phyloP scores from a whole-genome alignment of 2,329 filamentous ascomycete species.

The Sporothrix dimorphospora region DNA sequence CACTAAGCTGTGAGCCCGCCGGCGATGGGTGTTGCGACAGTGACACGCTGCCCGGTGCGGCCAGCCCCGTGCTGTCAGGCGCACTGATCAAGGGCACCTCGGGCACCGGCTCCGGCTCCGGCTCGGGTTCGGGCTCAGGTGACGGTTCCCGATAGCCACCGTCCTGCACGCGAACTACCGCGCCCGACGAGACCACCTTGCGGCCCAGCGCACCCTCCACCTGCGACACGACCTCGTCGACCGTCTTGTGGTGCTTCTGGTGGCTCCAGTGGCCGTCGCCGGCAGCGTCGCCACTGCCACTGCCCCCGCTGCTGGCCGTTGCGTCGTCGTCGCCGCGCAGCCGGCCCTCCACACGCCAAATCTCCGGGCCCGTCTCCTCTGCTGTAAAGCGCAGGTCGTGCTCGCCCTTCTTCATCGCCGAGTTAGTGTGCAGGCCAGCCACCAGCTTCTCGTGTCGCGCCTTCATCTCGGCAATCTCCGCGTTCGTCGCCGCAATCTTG shows the following conservation, averaged over 20 bases:
- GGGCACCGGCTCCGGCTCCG: slow-evolving; percentile 36
- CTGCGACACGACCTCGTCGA: slow-evolving; percentile 74
- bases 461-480: slow-evolving; percentile 84
- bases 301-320: not conserved
- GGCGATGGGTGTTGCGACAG: slow-evolving; percentile 51
- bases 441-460: slow-evolving; percentile 75
- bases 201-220: slow-evolving; percentile 73
- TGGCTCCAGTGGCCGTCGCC: slow-evolving; percentile 35
- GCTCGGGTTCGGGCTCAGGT: slow-evolving; percentile 39
- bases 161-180: slow-evolving; percentile 73
- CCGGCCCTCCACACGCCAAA: slow-evolving; percentile 66
- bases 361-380: slow-evolving; percentile 61
- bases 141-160: slow-evolving; percentile 72
- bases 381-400: slow-evolving; percentile 70
- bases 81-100: slow-evolving; percentile 28
- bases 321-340: slow-evolving; percentile 44
- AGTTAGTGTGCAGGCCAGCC: slow-evolving; percentile 71
- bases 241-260: slow-evolving; percentile 54
- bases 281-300: slow-evolving; percentile 38
- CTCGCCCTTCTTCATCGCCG: slow-evolving; percentile 73
- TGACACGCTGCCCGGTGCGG: slow-evolving; percentile 14
- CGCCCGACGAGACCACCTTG: slow-evolving; percentile 65
- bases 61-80: slow-evolving; percentile 6
- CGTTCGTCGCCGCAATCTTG: slow-evolving; percentile 71
- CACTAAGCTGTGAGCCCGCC: slow-evolving; percentile 59